These are phyloP conservation scores for Sporothrix pallida DNA, from an alignment of 2,329 filamentous ascomycete species.

Conservation along the genomic window DNA sequence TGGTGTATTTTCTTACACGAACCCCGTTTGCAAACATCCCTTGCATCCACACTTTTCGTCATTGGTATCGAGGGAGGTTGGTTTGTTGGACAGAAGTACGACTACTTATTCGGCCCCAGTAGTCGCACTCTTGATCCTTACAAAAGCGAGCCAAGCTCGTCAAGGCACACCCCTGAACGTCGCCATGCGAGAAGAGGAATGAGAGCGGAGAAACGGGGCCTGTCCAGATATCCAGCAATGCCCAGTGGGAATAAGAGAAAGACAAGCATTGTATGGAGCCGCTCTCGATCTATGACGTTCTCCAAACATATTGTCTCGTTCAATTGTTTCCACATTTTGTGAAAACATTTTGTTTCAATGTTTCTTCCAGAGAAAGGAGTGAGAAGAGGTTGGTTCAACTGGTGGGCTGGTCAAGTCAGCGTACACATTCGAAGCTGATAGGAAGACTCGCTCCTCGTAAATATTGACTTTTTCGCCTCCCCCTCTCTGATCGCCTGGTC, in stretches of 20 bases:
- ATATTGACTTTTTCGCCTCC: slow-evolving; percentile 9
- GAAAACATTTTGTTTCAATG: neutral
- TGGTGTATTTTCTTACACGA: neutral
- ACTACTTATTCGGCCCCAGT: neutral
- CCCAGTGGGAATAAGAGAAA: neutral
- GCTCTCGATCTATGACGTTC: slow-evolving; percentile 19
- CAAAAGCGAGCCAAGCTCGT: neutral
- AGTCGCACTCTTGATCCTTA: neutral
- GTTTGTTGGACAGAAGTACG: neutral
- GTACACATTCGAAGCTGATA: neutral
- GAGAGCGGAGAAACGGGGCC: neutral
- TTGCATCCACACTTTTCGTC: slow-evolving; percentile 22
- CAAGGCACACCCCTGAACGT: slow-evolving; percentile 15
- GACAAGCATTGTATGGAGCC: slow-evolving; percentile 12
- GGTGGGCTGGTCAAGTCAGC: neutral
- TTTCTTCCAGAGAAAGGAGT: neutral
- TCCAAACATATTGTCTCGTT: neutral
- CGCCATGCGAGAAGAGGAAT: neutral
- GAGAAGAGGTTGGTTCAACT: neutral
- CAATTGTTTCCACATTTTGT: neutral
- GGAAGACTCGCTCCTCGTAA: slow-evolving; percentile 1
- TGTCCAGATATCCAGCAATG: neutral
- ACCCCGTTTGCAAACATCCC: neutral
- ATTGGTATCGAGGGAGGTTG: slow-evolving; percentile 15
- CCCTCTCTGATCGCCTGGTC: slow-evolving; percentile 9